Conservation (phyloP, 305 asterid genomes). For the Plantago coronopus region DNA sequence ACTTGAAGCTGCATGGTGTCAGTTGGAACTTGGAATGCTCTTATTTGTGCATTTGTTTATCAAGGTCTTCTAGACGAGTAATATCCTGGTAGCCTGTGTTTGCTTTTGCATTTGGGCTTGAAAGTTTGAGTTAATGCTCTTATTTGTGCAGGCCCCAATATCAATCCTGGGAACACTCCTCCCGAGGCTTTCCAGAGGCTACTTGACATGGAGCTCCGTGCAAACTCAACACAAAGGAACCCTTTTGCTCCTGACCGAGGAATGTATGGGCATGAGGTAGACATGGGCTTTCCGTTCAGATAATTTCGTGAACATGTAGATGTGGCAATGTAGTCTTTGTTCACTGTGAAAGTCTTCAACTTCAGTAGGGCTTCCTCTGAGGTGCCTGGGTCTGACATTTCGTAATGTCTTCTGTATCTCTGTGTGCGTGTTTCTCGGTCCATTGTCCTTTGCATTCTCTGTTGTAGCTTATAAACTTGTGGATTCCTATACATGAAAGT, state of each 20-base stretch:
- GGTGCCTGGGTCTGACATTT: neutral
- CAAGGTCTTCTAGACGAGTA: too few relatives aligned
- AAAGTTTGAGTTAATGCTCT: neutral
- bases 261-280: constrained; percentile 57
- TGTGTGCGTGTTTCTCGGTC: neutral
- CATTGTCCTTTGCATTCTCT: neutral
- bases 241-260: constrained; percentile 50
- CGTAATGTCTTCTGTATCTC: neutral
- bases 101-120: neutral
- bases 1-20: too few relatives aligned
- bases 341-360: neutral
- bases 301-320: constrained; percentile 27
- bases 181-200: constrained; percentile 83
- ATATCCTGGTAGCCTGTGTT: neutral
- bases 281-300: constrained; percentile 61
- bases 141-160: constrained; percentile 25
- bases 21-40: too few relatives aligned
- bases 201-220: constrained; percentile 72
- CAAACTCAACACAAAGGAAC: constrained; percentile 60
- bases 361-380: neutral
- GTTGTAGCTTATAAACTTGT: neutral
- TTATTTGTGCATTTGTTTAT: too few relatives aligned
- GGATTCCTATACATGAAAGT: constrained; percentile 2
- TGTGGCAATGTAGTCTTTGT: neutral
- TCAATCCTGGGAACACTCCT: constrained; percentile 37